Evolutionary conservation across 352 stramenopile species (phyloP), one percentile per base, ranked within the genome.

Genomic region (Sclerospora graminicola): DNA sequence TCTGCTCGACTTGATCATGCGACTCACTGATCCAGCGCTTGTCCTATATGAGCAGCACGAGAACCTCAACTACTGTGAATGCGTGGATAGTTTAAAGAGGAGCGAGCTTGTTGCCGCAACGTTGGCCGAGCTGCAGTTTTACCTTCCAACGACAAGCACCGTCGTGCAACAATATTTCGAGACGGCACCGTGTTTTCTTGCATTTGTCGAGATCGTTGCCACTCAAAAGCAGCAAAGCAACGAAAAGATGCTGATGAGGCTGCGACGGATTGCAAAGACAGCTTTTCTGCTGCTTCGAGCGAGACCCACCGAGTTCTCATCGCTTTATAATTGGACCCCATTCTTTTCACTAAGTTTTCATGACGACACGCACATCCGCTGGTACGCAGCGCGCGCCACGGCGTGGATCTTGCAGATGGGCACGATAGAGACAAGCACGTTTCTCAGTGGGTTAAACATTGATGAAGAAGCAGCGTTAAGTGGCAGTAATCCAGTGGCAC

Each of bases 271-370:
- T 37, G 69, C 78, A 11, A 57, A 61, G 21, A 82, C 73, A 2
- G 72, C 73, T 9, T 71, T 75, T 42, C 57, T 69, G n/a, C 30
- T 93, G 30, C 37, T 90, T 10, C 41, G 60, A 8, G 33, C 69
- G 21, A 57, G 79, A 42, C 69, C 77, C 13, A 63, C 67, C 18
- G 75, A 79, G 27, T 58, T 86, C 21, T 48, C 53, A 19, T 27
- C 57, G 40, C 59, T 85, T 14, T 93, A 79, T 77, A 90, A 93
- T 57, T 93, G 77, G 79, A 70, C 74, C 16, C 49, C 66, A 2
- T 77, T 91, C 34, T 90, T 88, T 44, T 70, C 77, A n/a, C 57
- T 93, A 27, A 83, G 74, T 40, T 86, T 86, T 45, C 61, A 84
- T 41, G 60, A 79, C 7, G 73, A 93, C 37, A 21, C 51, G 19